A percentile compares a stretch with the other conserved stretches of the same genome.
Conservation (phyloP, 257 asterid genomes). For the Nicotiana tomentosiformis region DNA sequence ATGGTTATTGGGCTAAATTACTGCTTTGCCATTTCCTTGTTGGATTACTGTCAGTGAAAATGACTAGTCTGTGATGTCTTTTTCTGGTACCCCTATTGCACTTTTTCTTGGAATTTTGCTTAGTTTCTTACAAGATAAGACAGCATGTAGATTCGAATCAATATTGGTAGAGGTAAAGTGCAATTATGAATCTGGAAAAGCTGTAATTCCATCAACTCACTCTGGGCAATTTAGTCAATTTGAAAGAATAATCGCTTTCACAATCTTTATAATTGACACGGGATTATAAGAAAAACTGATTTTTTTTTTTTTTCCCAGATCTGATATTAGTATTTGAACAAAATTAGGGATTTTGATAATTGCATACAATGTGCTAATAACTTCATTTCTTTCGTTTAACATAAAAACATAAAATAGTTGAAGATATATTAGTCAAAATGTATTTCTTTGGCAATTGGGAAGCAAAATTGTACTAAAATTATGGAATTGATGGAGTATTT, state of each 20-base stretch:
- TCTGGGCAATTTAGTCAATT: conserved; percentile 32
- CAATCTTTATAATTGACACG: background rate
- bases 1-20: conserved; percentile 15
- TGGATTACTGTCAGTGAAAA: conserved; percentile 35
- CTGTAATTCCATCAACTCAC: conserved; percentile 24
- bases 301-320: background rate
- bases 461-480: background rate
- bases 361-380: background rate
- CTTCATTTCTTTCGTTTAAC: background rate
- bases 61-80: conserved; percentile 32
- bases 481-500: background rate
- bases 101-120: conserved; percentile 30
- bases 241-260: background rate
- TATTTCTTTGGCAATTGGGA: background rate
- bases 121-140: conserved; percentile 28
- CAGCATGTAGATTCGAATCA: conserved; percentile 40
- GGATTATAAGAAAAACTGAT: background rate
- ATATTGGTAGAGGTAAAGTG: conserved; percentile 14
- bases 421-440: background rate
- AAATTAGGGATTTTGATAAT: background rate
- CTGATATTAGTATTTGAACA: background rate
- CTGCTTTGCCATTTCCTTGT: conserved; percentile 12
- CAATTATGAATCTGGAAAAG: conserved; percentile 14
- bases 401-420: background rate
- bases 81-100: conserved; percentile 25